Evolutionary conservation across 2,329 filamentous ascomycete genomes (phyloP).

Genomic region (Phaeosphaeria sp.): DNA sequence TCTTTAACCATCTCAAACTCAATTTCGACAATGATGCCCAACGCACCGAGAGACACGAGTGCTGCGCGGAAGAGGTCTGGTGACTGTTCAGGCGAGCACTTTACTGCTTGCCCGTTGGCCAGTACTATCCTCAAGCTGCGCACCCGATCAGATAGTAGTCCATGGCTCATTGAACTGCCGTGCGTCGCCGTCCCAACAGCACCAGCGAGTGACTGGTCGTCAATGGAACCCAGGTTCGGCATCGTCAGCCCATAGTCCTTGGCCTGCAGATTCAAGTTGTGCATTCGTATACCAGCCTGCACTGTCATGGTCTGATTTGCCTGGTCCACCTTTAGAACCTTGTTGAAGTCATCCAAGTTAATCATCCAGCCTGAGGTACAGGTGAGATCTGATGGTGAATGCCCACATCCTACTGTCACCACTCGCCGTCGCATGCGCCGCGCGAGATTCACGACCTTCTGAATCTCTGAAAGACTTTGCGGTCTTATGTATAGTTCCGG

Average conservation of each 20-base stretch:
- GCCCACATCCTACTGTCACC: slow-evolving; percentile 85
- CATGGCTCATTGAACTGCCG: slow-evolving; percentile 83
- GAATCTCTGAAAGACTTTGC: slow-evolving; percentile 77
- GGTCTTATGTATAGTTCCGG: slow-evolving; percentile 93
- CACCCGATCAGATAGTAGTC: slow-evolving; percentile 81
- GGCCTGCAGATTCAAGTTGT: slow-evolving; percentile 74
- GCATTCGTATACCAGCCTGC: slow-evolving; percentile 87
- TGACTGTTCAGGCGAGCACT: slow-evolving; percentile 72
- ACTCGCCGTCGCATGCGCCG: slow-evolving; percentile 80
- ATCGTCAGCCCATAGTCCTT: slow-evolving; percentile 80
- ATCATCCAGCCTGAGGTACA: slow-evolving; percentile 94
- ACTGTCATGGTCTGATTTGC: slow-evolving; percentile 73
- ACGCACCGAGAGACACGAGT: slow-evolving; percentile 82
- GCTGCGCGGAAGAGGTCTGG: slow-evolving; percentile 86
- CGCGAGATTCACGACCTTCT: slow-evolving; percentile 82
- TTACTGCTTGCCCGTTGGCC: slow-evolving; percentile 75
- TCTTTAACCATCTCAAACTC: slow-evolving; percentile 81
- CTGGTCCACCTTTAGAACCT: slow-evolving; percentile 72
- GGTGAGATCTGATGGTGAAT: slow-evolving; percentile 90
- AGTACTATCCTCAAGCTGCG: slow-evolving; percentile 79
- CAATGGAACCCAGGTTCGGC: slow-evolving; percentile 93
- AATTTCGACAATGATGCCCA: slow-evolving; percentile 90
- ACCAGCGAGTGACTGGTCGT: slow-evolving; percentile 90
- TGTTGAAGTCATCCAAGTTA: slow-evolving; percentile 84
- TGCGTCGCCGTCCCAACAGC: slow-evolving; percentile 94